These are phyloP conservation scores for Auriculariales sp. DNA, from an alignment of 768 basidiomycete species.

Conservation along the genomic window DNA sequence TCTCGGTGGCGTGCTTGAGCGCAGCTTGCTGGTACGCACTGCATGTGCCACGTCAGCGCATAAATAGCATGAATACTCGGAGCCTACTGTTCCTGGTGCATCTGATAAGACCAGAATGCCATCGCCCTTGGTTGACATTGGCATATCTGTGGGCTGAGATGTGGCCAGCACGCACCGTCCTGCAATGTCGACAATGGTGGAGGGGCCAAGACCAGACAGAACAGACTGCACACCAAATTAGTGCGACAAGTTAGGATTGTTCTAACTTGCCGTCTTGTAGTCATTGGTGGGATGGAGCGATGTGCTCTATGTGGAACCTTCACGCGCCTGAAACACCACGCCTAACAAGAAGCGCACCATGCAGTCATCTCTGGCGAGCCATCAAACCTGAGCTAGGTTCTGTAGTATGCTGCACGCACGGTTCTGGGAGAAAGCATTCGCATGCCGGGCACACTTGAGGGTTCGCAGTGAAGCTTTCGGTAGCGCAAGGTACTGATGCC, in stretches of 20 bases:
- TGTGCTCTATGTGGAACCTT: conserved; percentile 2
- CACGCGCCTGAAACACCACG: conserved; percentile 41
- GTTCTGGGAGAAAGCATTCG: conserved; percentile 65
- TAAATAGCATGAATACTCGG: not conserved
- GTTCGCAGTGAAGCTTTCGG: conserved; percentile 63
- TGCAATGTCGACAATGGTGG: conserved; percentile 67
- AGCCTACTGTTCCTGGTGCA: conserved; percentile 66
- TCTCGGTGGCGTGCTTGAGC: conserved; percentile 66
- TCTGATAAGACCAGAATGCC: conserved; percentile 86
- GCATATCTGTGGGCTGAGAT: not conserved
- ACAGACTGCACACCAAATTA: conserved; percentile 49
- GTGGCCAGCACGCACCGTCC: conserved; percentile 34
- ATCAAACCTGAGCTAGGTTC: not conserved
- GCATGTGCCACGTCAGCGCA: not conserved
- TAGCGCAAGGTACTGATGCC: conserved; percentile 61
- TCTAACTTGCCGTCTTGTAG: conserved; percentile 60
- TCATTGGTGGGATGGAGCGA: conserved; percentile 78
- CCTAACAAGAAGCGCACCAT: conserved; percentile 17
- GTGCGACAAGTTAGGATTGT: conserved; percentile 15
- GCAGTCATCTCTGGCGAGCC: conserved; percentile 13
- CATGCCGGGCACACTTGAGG: conserved; percentile 40
- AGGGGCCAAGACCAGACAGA: conserved; percentile 64
- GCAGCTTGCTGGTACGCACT: conserved; percentile 80
- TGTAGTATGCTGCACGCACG: conserved; percentile 28
- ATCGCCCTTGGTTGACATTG: conserved; percentile 39